phyloP scores from a whole-genome alignment of 2,329 filamentous ascomycete genomes.

The Chalara sp. region DNA sequence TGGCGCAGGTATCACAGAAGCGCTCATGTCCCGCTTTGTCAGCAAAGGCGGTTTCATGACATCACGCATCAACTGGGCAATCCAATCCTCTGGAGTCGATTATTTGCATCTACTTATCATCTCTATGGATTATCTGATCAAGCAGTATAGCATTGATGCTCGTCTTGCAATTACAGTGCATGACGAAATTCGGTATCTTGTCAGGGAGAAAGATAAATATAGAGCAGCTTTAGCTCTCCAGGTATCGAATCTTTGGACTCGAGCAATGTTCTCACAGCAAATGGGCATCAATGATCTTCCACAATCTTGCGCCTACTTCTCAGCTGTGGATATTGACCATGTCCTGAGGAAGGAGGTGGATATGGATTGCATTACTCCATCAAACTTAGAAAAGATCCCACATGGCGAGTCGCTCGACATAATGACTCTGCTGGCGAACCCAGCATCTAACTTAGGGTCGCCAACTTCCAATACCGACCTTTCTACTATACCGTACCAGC shows the following conservation, averaged over 20 bases:
- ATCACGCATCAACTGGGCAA: slow-evolving; percentile 97
- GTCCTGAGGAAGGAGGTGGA: slow-evolving; percentile 97
- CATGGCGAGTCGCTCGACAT: slow-evolving; percentile 88
- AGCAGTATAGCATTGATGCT: slow-evolving; percentile 77
- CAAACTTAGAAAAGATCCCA: slow-evolving; percentile 69
- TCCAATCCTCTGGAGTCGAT: slow-evolving; percentile 94
- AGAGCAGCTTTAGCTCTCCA: slow-evolving; percentile 87
- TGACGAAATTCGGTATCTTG: slow-evolving; percentile 93
- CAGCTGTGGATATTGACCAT: slow-evolving; percentile 88
- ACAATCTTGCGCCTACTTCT: slow-evolving; percentile 92
- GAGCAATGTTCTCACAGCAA: slow-evolving; percentile 95
- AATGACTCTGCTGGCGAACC: slow-evolving; percentile 62
- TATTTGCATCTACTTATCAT: slow-evolving; percentile 93
- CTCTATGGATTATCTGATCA: slow-evolving; percentile 86
- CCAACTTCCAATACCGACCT: slow-evolving; percentile 48
- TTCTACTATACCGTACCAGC: slow-evolving; percentile 58
- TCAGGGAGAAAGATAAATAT: slow-evolving; percentile 80
- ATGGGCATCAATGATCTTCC: slow-evolving; percentile 93
- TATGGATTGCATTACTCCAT: slow-evolving; percentile 94
- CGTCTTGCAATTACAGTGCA: slow-evolving; percentile 91
- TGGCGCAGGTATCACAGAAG: slow-evolving; percentile 92
- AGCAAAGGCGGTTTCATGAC: slow-evolving; percentile 90
- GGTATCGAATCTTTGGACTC: slow-evolving; percentile 90
- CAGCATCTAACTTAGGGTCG: slow-evolving; percentile 58
- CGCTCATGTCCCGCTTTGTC: slow-evolving; percentile 81